These are phyloP conservation scores for Hyaloscypha variabilis DNA, from an alignment of 495 filamentous ascomycete genomes.

Conservation along the genomic window DNA sequence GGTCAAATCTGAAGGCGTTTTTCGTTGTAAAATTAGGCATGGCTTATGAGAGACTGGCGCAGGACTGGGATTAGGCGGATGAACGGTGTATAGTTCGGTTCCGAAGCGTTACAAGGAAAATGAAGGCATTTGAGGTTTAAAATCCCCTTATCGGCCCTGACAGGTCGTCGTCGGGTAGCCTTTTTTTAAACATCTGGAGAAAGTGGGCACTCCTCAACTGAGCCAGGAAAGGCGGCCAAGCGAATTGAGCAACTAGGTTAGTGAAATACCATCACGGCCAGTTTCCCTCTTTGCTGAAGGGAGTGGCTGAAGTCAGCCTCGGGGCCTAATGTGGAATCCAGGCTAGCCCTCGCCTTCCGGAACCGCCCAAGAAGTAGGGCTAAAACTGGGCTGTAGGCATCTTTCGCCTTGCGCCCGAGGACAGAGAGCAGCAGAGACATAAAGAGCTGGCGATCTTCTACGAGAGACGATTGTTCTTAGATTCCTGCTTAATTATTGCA, in stretches of 20 bases:
- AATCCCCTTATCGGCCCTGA: neutral
- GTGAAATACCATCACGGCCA: too few species aligned
- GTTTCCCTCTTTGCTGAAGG: too few species aligned
- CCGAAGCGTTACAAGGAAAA: neutral
- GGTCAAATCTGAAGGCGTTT: constrained; percentile 9
- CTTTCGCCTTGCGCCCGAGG: neutral
- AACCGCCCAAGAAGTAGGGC: neutral
- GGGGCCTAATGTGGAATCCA: neutral
- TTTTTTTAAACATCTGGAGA: too few species aligned
- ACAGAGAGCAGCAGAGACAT: neutral
- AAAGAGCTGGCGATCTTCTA: neutral
- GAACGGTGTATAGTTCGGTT: neutral
- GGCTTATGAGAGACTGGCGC: neutral
- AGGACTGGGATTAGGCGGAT: neutral
- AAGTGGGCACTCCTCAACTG: too few species aligned
- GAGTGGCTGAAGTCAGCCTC: constrained; percentile 5
- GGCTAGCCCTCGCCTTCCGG: neutral
- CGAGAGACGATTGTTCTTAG: too few species aligned
- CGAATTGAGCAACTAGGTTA: too few species aligned
- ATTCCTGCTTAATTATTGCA: too few species aligned
- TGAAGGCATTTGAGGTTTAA: neutral
- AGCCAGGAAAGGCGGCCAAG: too few species aligned
- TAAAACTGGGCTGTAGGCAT: constrained; percentile 6
- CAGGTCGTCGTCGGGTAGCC: neutral
- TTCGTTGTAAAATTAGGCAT: constrained; percentile 6